These are phyloP conservation scores for Grosmannia huntii DNA, from an alignment of 2,329 filamentous ascomycete genomes.

Conservation along the genomic window DNA sequence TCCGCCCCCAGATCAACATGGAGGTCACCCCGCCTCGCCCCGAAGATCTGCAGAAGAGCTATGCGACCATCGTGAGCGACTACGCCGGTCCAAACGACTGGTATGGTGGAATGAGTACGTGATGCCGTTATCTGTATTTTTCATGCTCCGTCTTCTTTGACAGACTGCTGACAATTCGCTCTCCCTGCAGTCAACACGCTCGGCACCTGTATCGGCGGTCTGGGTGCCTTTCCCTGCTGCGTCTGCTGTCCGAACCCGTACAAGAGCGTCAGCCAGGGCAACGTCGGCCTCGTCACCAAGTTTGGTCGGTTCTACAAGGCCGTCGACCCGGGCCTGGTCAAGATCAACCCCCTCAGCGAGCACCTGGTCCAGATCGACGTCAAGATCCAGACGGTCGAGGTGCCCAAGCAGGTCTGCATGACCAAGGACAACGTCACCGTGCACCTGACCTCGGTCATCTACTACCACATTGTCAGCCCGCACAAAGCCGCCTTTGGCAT, in stretches of 20 bases:
- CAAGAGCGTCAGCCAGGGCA: constrained; percentile 82
- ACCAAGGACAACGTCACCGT: constrained; percentile 98
- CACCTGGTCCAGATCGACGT: constrained; percentile 85
- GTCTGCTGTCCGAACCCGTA: constrained; percentile 89
- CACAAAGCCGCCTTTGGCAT: constrained; percentile 98
- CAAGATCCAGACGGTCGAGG: constrained; percentile 98
- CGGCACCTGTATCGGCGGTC: constrained; percentile 60
- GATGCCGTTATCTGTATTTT: not conserved
- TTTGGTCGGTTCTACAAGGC: constrained; percentile 92
- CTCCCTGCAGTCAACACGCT: constrained; percentile 30
- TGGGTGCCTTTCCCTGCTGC: constrained; percentile 85
- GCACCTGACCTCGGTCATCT: constrained; percentile 90
- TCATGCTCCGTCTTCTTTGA: not conserved
- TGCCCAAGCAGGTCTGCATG: constrained; percentile 95
- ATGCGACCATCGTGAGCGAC: constrained; percentile 51
- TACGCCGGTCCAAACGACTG: constrained; percentile 66
- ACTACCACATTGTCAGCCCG: constrained; percentile 92
- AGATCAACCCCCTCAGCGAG: constrained; percentile 93
- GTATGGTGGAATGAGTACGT: constrained; percentile 78
- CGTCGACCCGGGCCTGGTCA: constrained; percentile 91
- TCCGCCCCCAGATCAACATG: constrained; percentile 43
- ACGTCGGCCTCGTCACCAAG: constrained; percentile 89
- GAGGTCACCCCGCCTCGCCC: constrained; percentile 64
- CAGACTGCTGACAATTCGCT: not conserved
- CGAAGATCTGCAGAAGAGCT: constrained; percentile 75